Percentiles rank a stretch among this genome's conserved stretches.
phyloP scores from a whole-genome alignment of 768 basidiomycete species.

The Mycena galopus region DNA sequence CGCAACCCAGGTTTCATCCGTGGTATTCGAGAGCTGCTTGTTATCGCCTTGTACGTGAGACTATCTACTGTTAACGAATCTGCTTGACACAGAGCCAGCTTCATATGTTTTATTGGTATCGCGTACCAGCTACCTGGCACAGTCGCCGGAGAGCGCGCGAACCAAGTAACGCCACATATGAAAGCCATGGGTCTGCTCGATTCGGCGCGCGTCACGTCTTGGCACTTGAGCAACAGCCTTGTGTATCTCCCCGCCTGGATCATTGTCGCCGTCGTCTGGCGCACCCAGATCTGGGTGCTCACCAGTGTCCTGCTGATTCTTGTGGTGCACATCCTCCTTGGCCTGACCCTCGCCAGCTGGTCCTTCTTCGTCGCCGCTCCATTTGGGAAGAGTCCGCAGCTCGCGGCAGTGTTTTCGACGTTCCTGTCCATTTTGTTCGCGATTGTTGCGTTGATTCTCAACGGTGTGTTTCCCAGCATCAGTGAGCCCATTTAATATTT shows the following conservation, averaged over 20 bases:
- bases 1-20: slow-evolving; percentile 65
- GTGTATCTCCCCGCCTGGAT: slow-evolving; percentile 86
- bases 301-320: slow-evolving; percentile 73
- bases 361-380: slow-evolving; percentile 78
- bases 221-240: slow-evolving; percentile 76
- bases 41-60: slow-evolving; percentile 71
- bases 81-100: slow-evolving; percentile 52
- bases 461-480: slow-evolving; percentile 24
- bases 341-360: slow-evolving; percentile 77
- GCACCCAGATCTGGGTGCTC: slow-evolving; percentile 71
- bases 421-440: slow-evolving; percentile 76
- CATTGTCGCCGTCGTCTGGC: slow-evolving; percentile 74
- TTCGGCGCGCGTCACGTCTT: slow-evolving; percentile 75
- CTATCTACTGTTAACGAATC: background rate
- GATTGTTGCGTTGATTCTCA: slow-evolving; percentile 72
- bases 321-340: slow-evolving; percentile 74
- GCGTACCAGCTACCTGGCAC: slow-evolving; percentile 84
- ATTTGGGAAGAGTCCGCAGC: slow-evolving; percentile 79
- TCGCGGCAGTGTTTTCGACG: slow-evolving; percentile 76
- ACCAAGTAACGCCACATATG: slow-evolving; percentile 76
- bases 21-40: slow-evolving; percentile 72
- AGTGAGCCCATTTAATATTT: too few species aligned
- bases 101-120: slow-evolving; percentile 79
- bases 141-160: slow-evolving; percentile 74
- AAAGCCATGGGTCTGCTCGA: slow-evolving; percentile 85